phyloP scores from a whole-genome alignment of 768 basidiomycete species.

The Leccinellum luteum region DNA sequence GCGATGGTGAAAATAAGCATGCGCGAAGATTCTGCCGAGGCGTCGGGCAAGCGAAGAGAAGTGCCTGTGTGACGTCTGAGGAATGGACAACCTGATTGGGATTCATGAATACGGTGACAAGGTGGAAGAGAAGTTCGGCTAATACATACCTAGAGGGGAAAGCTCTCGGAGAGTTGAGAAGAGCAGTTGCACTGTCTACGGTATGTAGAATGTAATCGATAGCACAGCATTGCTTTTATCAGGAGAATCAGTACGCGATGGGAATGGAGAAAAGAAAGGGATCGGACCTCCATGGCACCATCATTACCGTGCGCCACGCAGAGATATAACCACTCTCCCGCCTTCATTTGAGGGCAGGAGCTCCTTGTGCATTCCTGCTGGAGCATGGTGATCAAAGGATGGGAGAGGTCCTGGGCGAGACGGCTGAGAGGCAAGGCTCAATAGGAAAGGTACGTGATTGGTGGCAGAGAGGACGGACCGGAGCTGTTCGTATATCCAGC shows the following conservation, averaged over 20 bases:
- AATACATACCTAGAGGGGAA: conserved; percentile 82
- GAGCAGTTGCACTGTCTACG: conserved; percentile 87
- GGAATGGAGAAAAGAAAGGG: background rate
- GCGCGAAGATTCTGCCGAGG: conserved; percentile 92
- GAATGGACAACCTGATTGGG: conserved; percentile 68
- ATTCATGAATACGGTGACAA: conserved; percentile 19
- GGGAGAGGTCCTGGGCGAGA: conserved; percentile 82
- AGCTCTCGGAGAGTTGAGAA: conserved; percentile 85
- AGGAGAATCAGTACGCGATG: conserved; percentile 16
- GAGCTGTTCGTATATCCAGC: conserved; percentile 79
- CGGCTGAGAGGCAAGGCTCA: conserved; percentile 47
- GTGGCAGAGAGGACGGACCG: conserved; percentile 34
- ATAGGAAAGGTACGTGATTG: background rate
- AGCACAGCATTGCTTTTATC: conserved; percentile 83
- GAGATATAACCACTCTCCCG: conserved; percentile 96
- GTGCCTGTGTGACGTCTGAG: conserved; percentile 76
- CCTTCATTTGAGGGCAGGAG: conserved; percentile 96
- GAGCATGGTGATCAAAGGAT: conserved; percentile 79
- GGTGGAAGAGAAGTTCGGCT: conserved; percentile 14
- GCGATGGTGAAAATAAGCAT: conserved; percentile 94
- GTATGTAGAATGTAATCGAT: conserved; percentile 96
- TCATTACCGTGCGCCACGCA: conserved; percentile 94
- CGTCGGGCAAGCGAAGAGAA: conserved; percentile 88
- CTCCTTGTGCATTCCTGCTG: conserved; percentile 85
- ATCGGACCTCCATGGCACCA: conserved; percentile 76